Evolutionary conservation across 495 filamentous ascomycete genomes (phyloP), one percentile per base, ranked within the genome.

Genomic region (Hypoxylon fuscum): DNA sequence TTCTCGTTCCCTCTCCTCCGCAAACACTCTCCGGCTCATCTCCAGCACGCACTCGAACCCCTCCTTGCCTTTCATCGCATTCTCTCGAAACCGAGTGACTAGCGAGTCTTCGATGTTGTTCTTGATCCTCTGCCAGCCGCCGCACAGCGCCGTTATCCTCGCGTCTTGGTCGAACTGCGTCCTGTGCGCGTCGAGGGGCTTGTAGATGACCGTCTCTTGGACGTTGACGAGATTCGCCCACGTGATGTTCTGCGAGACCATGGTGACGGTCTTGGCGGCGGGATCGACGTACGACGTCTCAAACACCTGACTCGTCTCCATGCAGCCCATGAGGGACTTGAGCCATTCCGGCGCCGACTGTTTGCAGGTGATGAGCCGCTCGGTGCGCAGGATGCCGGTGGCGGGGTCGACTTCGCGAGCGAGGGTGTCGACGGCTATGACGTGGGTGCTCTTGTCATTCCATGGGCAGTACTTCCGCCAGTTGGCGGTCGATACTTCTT

Each of bases 381-480:
- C 95, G 2, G 96, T 97, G 41, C 93, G 93, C 45, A 98, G 83
- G 73, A 98, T 93, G 65, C 93, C 91, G 29, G 93, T 96, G 10
- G 68, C 71, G 0, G 89, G 78, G 68, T 98, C 95, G 48, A 98
- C 83, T n/a, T 70, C 73, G 32, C 96, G 88, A 35, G 87, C 88
- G 53, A 98, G 73, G 3, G 94, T 98, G 77, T 98, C 95, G 58
- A 98, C 96, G 62, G 90, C 92, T 51, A 96, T 83, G 42, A 98
- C 95, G 74, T 98, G 95, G 22, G 90, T 90, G 1, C 88, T 90
- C 75, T 96, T 93, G 64, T 97, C 86, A 78, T 98, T 98, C 95
- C 95, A 97, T 27, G 93, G 92, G 74, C 91, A 96, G 80, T 98
- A 98, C 76, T 98, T 98, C 45, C 88, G 87, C 95, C 95, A 98